Evolutionary conservation across 306 rosid genomes (phyloP), one percentile per base, ranked within the genome.

Genomic region (Hippophae tibetana): DNA sequence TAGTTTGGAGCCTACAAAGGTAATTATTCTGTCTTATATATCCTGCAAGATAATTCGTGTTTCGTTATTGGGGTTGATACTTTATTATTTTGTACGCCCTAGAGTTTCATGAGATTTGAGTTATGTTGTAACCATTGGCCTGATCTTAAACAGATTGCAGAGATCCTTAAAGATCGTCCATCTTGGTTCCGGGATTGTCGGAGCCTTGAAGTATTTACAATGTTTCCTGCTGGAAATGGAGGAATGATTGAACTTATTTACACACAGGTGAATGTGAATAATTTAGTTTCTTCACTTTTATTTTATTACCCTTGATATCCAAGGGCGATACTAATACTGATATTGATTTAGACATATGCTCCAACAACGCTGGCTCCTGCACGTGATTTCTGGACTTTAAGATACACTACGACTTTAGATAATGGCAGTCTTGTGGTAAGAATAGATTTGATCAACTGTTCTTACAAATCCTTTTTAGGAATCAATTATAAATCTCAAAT

Each of bases 111-210:
- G 11, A 43, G 43, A 14, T 66, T 58, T 64, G 56, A 40, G 43
- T 60, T 62, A 71, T 59, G 57, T 69, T 57, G 13, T 68, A 49
- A 60, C 27, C 31, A 18, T 47, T 54, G 13, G 4, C 18, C 3
- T 38, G 52, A n/a, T 47, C 67, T 51, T 43, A 43, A 56, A 72
- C 73, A 93, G 99, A 88, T 86, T 70, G 94, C 90, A 53, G 99
- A 93, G 94, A 88, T 93, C 89, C 94, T 88, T 52, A 93, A 93
- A 84, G 99, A 93, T 80, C 93, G 97, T 70, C 82, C 86, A 77
- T 86, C 95, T 60, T 93, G 99, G 99, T 88, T 85, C 76, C 89
- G 96, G 70, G 95, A 92, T 60, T 87, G 98, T 82, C 98, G 95
- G 83, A 92, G 81, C 82, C 94, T 86, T 23, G 95, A 88, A 64